Base-by-base conservation (phyloP, 1,139 yeast species). In the Hemisphaericaspora lyxosophila region DNA sequence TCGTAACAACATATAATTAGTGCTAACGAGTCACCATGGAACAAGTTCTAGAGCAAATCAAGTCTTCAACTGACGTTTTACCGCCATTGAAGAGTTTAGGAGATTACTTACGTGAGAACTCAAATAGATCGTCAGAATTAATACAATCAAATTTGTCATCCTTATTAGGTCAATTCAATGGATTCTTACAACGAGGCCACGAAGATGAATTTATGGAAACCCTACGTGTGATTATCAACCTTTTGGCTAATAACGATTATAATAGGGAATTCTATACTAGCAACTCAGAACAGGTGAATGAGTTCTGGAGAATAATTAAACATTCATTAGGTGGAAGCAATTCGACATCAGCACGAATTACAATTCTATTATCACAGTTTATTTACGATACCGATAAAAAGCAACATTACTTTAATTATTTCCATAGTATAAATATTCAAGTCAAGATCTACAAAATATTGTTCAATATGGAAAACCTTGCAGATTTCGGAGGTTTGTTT, bases 201-300 rank as follows among this genome's bases (percentile, higher is more conserved):
- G 42, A 40, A 12, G 35, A 34, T 2, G 24, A 45, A 11, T 29
- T 42, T 5, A 41, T 49, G 12, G 62, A 59, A 18, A 43, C 48
- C 3, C 48, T 63, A 9, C 44, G 72, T 32, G 66, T 60, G 1
- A 45, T 66, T 8, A 53, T 70, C 40, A 70, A 70, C 40, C 50
- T 60, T 36, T 48, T 62, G 31, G 75, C 76, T 5, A 65, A 63
- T 45, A 65, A 57, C 43, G 71, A 65, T 37, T 39, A 38, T 7
- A 70, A 70, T 48, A 40, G 75, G 26, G 42, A 41, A 2, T 49
- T 41, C 23, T 38, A 67, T 19, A 43, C 47, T 19, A 46, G 43
- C 11, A 42, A 35, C 8, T 39, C 44, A 12, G 33, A 35, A 11
- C 40, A 36, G 22, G 41, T 46, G 13, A 34, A 35, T n/a, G 39